Conservation (phyloP, 345 rosid genomes). For the Gossypium stocksii region DNA sequence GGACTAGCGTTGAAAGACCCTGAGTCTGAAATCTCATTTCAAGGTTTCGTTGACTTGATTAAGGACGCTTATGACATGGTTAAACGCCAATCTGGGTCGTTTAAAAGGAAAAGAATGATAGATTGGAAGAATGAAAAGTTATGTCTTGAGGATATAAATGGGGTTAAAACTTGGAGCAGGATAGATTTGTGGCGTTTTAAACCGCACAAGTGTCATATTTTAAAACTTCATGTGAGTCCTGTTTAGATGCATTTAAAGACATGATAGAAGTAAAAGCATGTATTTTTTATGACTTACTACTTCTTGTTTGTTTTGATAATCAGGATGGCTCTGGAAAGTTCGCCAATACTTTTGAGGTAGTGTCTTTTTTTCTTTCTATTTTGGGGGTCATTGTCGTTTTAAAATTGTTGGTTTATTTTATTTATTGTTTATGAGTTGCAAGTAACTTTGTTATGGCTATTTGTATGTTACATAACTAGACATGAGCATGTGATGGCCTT, state of each 20-base stretch:
- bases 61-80: slow-evolving; percentile 27
- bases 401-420: background rate
- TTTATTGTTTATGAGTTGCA: background rate
- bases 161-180: slow-evolving; percentile 9
- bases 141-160: slow-evolving; percentile 33
- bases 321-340: slow-evolving; percentile 52
- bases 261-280: background rate
- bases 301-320: background rate
- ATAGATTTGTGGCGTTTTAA: slow-evolving; percentile 35
- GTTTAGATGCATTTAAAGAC: background rate
- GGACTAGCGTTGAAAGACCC: slow-evolving; percentile 25
- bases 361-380: background rate
- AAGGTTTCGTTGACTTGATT: slow-evolving; percentile 31
- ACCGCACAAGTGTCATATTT: slow-evolving; percentile 36
- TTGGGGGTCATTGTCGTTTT: background rate
- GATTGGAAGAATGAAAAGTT: slow-evolving; percentile 32
- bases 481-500: too few species aligned
- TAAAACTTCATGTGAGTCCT: slow-evolving; percentile 47
- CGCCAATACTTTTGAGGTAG: slow-evolving; percentile 45
- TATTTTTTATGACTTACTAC: background rate
- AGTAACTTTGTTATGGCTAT: too few species aligned
- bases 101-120: slow-evolving; percentile 18
- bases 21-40: slow-evolving; percentile 23
- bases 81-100: slow-evolving; percentile 2
- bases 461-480: too few species aligned